Evolutionary conservation across 306 rosid species (phyloP), one percentile per base, ranked within the genome.

Genomic region (Boehmeria nivea): DNA sequence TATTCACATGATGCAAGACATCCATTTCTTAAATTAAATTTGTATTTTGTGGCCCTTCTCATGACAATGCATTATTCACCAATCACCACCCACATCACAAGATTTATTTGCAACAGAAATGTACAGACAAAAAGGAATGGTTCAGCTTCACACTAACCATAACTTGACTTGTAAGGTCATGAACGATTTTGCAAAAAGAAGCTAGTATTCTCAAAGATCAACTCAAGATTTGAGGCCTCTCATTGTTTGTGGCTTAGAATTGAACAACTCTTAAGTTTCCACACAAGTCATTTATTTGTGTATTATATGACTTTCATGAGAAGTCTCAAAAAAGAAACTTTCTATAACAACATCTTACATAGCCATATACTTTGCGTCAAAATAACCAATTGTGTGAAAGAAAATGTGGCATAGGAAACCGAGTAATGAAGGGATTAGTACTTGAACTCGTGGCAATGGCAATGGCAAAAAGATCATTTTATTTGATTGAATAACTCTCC

Each of bases 381-480:
- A n/a, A n/a, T n/a, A n/a, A n/a, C n/a, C n/a, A n/a, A n/a, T n/a
- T n/a, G n/a, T n/a, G n/a, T n/a, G n/a, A n/a, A n/a, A n/a, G n/a
- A n/a, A n/a, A n/a, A n/a, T n/a, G n/a, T n/a, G n/a, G n/a, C n/a
- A n/a, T n/a, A n/a, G n/a, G n/a, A n/a, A n/a, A n/a, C n/a, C n/a
- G n/a, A n/a, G n/a, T n/a, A n/a, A n/a, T n/a, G n/a, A n/a, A n/a
- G n/a, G n/a, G n/a, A n/a, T n/a, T n/a, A n/a, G 14, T 37, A 3
- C 15, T 13, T 2, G 23, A 16, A 49, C 4, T 25, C 42, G 59
- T 14, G 20, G 34, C 53, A 40, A 40, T n/a, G n/a, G n/a, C n/a
- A n/a, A n/a, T n/a, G n/a, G n/a, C n/a, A 58, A 44, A 60, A 37
- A 55, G 20, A 64, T 38, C 21, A 59, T 34, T 23, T 74, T 63